Conservation (phyloP, 2,329 filamentous ascomycete genomes). For the Botrytis medusae region DNA sequence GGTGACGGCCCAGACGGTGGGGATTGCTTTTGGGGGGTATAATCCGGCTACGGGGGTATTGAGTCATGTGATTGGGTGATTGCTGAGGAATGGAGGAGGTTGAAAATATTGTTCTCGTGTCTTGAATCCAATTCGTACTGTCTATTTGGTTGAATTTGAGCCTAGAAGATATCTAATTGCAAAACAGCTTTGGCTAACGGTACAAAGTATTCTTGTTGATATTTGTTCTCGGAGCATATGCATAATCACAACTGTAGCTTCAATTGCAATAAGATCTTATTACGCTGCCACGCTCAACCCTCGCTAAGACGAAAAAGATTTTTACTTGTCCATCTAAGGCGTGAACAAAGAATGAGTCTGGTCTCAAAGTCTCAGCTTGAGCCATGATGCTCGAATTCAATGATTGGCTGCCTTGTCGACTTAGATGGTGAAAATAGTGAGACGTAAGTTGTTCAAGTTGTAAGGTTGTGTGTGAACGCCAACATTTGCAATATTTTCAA, state of each 20-base stretch:
- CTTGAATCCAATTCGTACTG: not conserved
- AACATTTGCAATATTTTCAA: not conserved
- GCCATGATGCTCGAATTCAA: not conserved
- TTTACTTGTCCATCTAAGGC: not conserved
- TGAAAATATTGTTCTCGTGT: fast-evolving
- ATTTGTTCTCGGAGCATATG: not conserved
- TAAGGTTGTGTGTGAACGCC: no score
- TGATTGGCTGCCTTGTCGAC: not conserved
- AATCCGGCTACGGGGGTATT: not conserved
- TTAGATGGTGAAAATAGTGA: not conserved
- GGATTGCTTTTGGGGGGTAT: not conserved
- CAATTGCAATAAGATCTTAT: not conserved
- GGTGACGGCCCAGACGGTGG: slow-evolving; percentile 7
- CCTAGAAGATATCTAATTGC: no score
- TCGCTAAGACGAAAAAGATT: not conserved
- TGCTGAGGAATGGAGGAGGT: not conserved
- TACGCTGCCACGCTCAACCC: not conserved
- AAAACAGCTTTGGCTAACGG: not conserved
- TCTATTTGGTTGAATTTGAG: not conserved
- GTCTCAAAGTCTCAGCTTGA: no score
- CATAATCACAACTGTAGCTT: no score
- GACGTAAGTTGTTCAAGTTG: no score
- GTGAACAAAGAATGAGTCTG: not conserved
- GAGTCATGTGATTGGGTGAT: not conserved
- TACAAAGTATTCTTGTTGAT: not conserved